These are phyloP conservation scores for Coemansia sp. DNA, from an alignment of 192 early-diverging fungal species.

Conservation along the genomic window DNA sequence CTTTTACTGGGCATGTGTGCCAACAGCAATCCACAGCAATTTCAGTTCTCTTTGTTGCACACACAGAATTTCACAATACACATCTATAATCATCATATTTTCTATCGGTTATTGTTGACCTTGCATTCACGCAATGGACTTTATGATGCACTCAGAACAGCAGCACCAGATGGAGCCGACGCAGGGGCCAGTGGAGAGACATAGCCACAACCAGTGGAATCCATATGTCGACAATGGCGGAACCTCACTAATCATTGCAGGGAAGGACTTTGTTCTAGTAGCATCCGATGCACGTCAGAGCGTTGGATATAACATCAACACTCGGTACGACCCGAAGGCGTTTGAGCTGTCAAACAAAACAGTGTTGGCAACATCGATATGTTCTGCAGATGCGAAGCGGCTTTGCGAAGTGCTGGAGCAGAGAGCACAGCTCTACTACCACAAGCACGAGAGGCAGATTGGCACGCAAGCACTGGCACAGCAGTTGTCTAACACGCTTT, in stretches of 20 bases:
- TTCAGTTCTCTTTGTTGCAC: too few species aligned
- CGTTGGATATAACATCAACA: slow-evolving; percentile 86
- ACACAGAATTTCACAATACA: too few species aligned
- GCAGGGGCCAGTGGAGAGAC: slow-evolving; percentile 25
- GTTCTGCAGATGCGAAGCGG: slow-evolving; percentile 84
- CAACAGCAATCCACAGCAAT: too few species aligned
- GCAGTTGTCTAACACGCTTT: slow-evolving; percentile 90
- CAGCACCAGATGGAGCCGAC: slow-evolving; percentile 6
- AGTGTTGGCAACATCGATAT: slow-evolving; percentile 83
- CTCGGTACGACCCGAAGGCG: slow-evolving; percentile 89
- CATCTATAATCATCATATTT: too few species aligned
- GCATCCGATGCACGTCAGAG: slow-evolving; percentile 97
- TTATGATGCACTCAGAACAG: slow-evolving; percentile 9
- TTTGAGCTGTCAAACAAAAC: slow-evolving; percentile 82
- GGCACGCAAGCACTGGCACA: slow-evolving; percentile 83
- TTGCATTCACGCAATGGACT: slow-evolving; percentile 20
- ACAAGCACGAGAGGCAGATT: slow-evolving; percentile 90
- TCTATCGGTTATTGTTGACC: too few species aligned
- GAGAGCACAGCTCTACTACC: slow-evolving; percentile 88
- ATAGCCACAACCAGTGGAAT: slow-evolving; percentile 64
- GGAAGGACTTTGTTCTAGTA: slow-evolving; percentile 88
- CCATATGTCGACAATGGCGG: slow-evolving; percentile 93
- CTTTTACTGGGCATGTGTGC: too few species aligned
- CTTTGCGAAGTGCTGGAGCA: slow-evolving; percentile 81
- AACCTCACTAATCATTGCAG: slow-evolving; percentile 89